Evolutionary conservation across 169 alveolate species (phyloP), one percentile per base, ranked within the genome.

Genomic region (Plasmodium blacklocki): DNA sequence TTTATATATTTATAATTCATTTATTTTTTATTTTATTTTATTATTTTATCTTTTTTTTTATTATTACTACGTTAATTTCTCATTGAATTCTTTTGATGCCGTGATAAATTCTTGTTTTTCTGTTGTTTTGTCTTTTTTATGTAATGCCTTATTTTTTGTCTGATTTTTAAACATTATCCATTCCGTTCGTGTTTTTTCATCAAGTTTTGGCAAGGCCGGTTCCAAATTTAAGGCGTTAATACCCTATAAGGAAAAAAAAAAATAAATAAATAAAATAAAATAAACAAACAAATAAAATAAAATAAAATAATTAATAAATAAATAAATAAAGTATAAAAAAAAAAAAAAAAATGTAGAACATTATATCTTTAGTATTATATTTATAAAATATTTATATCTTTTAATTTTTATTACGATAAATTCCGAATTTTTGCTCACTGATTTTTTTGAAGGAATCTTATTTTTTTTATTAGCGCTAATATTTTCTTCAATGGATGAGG

Each of bases 211-310:
- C 21, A 73, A 50, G 29, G 94, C 91, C 8, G 94, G 94, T 54
- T 91, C 94, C 62, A 91, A 72, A 76, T 91, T 91, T 63, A 91
- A 83, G 14, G 94, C 94, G 21, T 91, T 91, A 58, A 91, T 87
- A 21, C 93, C 94, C 94, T 89, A 70, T 23, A 59, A 6, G 50
- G 39, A 52, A n/a, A 15, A n/a, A 3, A 52, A 52, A 52, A 52
- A 52, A n/a, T n/a, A 15, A 52, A 49, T 49, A 49, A 1, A 49
- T 11, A 7, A 58, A 2, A 58, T 12, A 18, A 58, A 58, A 58
- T 58, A 14, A 58, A 23, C n/a, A 15, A 52, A 49, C 1, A 49
- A 1, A 49, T 11, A 7, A 58, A 2, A 58, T 12, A 18, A 58
- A 58, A 58, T 58, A 14, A 58, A 23, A 23, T 2, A 26, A 26